These are phyloP conservation scores for Xylaria sp. DNA, from an alignment of 2,329 filamentous ascomycete species.

Conservation along the genomic window DNA sequence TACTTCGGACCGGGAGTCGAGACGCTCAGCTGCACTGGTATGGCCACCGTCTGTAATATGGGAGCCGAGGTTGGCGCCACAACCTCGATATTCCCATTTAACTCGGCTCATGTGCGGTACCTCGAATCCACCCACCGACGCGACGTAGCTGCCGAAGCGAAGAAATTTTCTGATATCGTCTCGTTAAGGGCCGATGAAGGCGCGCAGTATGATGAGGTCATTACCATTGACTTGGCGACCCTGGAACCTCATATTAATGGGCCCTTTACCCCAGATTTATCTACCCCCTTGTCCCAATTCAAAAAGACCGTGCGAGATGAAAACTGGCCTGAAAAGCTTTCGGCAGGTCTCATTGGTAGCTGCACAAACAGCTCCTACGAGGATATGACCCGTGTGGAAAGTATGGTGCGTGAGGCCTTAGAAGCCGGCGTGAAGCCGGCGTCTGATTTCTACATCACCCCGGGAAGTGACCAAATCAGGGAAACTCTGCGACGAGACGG, in stretches of 20 bases:
- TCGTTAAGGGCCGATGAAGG: constrained; percentile 81
- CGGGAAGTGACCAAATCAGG: constrained; percentile 95
- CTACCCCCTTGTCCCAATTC: constrained; percentile 91
- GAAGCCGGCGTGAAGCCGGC: constrained; percentile 90
- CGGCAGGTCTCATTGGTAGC: constrained; percentile 93
- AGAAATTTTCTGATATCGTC: constrained; percentile 61
- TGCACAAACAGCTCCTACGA: constrained; percentile 99
- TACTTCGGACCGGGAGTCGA: constrained; percentile 92
- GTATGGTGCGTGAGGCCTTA: constrained; percentile 89
- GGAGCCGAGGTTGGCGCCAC: constrained; percentile 93
- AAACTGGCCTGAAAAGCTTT: constrained; percentile 90
- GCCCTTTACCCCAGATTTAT: constrained; percentile 94
- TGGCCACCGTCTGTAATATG: constrained; percentile 94
- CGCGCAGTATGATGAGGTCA: constrained; percentile 89
- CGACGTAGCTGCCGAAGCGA: constrained; percentile 75
- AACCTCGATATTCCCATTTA: constrained; percentile 95
- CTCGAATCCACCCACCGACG: constrained; percentile 83
- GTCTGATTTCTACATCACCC: constrained; percentile 94
- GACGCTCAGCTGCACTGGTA: constrained; percentile 89
- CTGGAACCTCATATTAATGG: constrained; percentile 98
- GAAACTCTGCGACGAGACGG: constrained; percentile 91
- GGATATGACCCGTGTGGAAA: constrained; percentile 96
- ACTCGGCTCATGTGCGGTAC: constrained; percentile 83
- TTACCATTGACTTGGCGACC: constrained; percentile 88
- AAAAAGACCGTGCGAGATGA: constrained; percentile 85